Base-by-base conservation (phyloP, 345 rosid genomes). In the Atalantia buxifolia region DNA sequence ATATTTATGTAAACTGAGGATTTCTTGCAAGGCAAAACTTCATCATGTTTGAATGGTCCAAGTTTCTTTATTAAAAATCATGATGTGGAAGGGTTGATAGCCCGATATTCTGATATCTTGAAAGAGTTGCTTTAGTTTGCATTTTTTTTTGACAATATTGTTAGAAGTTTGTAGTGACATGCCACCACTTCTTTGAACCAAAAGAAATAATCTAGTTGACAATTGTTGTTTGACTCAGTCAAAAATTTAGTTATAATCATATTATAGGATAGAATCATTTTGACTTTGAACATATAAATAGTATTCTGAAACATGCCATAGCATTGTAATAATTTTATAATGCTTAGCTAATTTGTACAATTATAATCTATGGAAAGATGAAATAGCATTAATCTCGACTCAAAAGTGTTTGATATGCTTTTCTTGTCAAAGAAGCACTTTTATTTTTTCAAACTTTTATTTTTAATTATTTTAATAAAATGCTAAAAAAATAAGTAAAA, bases 11-110 rank as follows among this genome's bases (percentile, higher is more conserved):
- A 63, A 22, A 1, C 9, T 22, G 42, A 13, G 59, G 31, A 48
- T 64, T 64, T 33, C 78, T 64, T 63, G 78, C 62, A 65, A 75
- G 78, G 31, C 45, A 75, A 42, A 63, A 61, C 65, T 61, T 13
- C 14, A 48, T 61, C 9, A 42, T 5, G 10, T 27, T 48, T 50
- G 45, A 30, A 64, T 45, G 48, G n/a, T 64, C 71, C 71, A 65
- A 75, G n/a, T 76, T 13, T 4, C 64, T 22, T n/a, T 14, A 50
- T 27, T 59, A 14, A 60, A 36, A 59, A 33, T 50, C 5, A 59
- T 57, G 31, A 36, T 4, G 35, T 27, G 8, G 18, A 56, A 53
- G 48, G 22, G 3, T 55, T 71, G 22, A 12, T 12, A 12, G 13
- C 18, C 22, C 10, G 57, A 53, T 14, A 18, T 48, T 30, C 5